Base-by-base conservation (phyloP, 371 early-diverging fungal genomes). In the Mortierella sp. region DNA sequence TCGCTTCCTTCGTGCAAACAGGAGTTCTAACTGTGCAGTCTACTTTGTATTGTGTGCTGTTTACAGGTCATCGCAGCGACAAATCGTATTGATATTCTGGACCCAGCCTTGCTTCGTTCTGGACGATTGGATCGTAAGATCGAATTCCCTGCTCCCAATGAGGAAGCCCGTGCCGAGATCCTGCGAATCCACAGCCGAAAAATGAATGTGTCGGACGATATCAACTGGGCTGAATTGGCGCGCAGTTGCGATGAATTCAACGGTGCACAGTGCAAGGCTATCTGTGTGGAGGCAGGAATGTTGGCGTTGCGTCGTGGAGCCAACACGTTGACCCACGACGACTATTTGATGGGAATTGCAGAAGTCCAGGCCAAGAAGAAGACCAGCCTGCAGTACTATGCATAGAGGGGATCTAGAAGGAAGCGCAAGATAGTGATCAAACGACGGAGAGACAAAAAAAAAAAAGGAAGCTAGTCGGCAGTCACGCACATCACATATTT, bases 291-390 rank as follows among this genome's bases (percentile, higher is more conserved):
- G 83, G 99, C 99, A 16, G 98, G 99, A 69, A 99, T 99, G 99
- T 87, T 97, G 81, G 99, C 99, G 16, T 82, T 99, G 48, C 86
- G 99, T 43, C 88, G 98, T 49, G 95, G 95, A 3, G 96, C 92
- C 19, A 86, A 88, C 12, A 91, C 94, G 73, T 92, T 99, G 62
- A 85, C 83, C 55, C 99, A 99, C 67, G 99, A 98, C 82, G 99
- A 99, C 78, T 99, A 98, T 84, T 96, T 99, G 95, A 51, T 78
- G 86, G 93, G 91, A 57, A 98, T 99, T 55, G 96, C 98, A 78
- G 99, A 99, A 82, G 99, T 99, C 26, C 95, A 99, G 81, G 96
- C 99, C 57, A 99, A 98, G 92, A 99, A 99, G 93, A 99, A 99
- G 90, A 98, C 95, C 50, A 91, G 95, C 34, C 84, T 98, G 70